Evolutionary conservation across 2,329 filamentous ascomycete genomes (phyloP).

Genomic region (Calonectria multiphialidica): DNA sequence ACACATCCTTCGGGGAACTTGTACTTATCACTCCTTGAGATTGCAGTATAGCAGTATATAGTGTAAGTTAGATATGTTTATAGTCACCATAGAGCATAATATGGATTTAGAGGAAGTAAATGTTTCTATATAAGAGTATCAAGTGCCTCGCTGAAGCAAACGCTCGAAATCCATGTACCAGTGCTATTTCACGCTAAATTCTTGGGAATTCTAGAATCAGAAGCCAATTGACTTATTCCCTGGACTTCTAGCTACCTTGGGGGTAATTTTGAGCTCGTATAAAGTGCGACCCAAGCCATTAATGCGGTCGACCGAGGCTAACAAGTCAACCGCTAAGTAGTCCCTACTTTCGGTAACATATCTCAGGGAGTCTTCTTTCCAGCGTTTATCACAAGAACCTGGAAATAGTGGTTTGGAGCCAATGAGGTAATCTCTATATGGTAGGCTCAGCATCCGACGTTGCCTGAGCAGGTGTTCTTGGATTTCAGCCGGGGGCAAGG

Average conservation of each 20-base stretch:
- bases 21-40: slow-evolving; percentile 28
- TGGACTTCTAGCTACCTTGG: not conserved
- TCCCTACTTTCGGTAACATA: slow-evolving; percentile 13
- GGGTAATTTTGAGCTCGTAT: slow-evolving; percentile 31
- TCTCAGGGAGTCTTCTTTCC: slow-evolving; percentile 24
- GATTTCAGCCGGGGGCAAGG: slow-evolving; percentile 26
- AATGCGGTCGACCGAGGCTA: slow-evolving; percentile 9
- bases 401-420: slow-evolving; percentile 32
- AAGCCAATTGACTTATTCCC: not conserved
- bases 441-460: too few species aligned
- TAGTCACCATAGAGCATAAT: not conserved
- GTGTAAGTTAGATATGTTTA: not conserved
- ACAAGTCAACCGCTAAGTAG: slow-evolving; percentile 2
- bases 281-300: slow-evolving; percentile 32
- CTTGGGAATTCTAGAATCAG: too few species aligned
- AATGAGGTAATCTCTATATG: slow-evolving; percentile 7
- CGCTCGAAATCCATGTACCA: too few species aligned
- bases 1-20: slow-evolving; percentile 26
- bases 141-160: too few species aligned
- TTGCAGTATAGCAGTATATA: not conserved
- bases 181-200: too few species aligned
- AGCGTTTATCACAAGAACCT: not conserved
- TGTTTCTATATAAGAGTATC: too few species aligned
- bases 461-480: slow-evolving; percentile 27
- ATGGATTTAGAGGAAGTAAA: not conserved